Evolutionary conservation across 2,329 filamentous ascomycete species (phyloP), one percentile per base, ranked within the genome.

Genomic region (Dothideomycetes sp.): DNA sequence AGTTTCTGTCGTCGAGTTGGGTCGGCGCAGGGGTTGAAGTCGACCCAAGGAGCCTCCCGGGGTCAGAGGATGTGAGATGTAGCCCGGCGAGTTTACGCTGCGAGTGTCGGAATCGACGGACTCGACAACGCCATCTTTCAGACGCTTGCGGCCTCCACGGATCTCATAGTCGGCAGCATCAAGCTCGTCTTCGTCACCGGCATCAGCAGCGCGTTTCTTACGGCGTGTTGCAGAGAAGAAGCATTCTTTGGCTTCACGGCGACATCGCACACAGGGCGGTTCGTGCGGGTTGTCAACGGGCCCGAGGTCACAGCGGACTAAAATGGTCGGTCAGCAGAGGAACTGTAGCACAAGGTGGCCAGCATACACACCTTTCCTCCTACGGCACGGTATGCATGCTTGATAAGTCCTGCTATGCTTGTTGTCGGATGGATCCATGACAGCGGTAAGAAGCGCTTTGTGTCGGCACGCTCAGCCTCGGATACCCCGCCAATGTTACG

Each of bases 171-270:
- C 80, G 51, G 58, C 59, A 12, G 56, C 53, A 12, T 68, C 64
- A 18, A 58, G 53, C 23, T 66, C 64, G 3, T 69, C 63, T 20
- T 63, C 64, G 7, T 68, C 66, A 9, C 58, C 60, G 38, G 60
- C 63, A 43, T 67, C 70, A 18, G 66, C 76, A 33, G 73, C 73
- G 71, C 91, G 93, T 58, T 87, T 78, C 77, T 96, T 96, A 57
- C 91, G 80, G 36, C 91, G 76, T 22, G 88, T 96, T 15, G 87
- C 85, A 47, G 87, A 94, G 69, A 98, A 98, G 72, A 82, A 94
- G 69, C 91, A 98, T 55, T 94, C 82, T 62, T 96, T 96, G 67
- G 82, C 86, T 69, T 98, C 91, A 51, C 91, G 80, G 39, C 87
- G 82, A 61, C 91, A 98, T 57, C 91, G 80, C 45, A 89, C 84